These are phyloP conservation scores for Neurospora sp. DNA, from an alignment of 495 filamentous ascomycete genomes.

Conservation along the genomic window DNA sequence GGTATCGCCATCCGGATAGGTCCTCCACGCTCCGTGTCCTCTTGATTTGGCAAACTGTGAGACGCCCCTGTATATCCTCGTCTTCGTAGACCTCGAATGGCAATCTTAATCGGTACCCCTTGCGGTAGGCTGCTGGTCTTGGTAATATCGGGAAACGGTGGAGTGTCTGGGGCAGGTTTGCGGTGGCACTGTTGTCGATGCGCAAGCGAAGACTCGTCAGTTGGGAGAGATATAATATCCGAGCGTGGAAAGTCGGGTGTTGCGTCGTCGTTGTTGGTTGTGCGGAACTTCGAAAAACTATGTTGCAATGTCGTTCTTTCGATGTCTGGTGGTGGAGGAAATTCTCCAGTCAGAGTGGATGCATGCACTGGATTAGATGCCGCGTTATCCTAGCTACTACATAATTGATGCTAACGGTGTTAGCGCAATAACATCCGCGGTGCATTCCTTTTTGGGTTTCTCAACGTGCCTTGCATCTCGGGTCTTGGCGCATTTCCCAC, in stretches of 20 bases:
- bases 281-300: not conserved
- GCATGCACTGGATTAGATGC: not conserved
- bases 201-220: not conserved
- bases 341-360: no score
- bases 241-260: no score
- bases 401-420: not conserved
- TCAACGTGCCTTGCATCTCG: not conserved
- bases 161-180: not conserved
- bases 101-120: not conserved
- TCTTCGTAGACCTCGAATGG: not conserved
- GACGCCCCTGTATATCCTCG: not conserved
- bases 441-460: not conserved
- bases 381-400: not conserved
- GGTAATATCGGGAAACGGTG: not conserved
- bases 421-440: not conserved
- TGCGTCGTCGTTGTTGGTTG: no score
- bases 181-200: not conserved
- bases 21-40: not conserved
- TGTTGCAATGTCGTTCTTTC: not conserved
- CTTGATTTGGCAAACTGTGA: not conserved
- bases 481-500: not conserved
- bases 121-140: not conserved
- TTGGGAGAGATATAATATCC: not conserved
- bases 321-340: not conserved
- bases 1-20: not conserved